A percentile compares a stretch with the other conserved stretches of the same genome.
These are phyloP conservation scores for Aspergillus sp. DNA, from an alignment of 2,329 filamentous ascomycete species.

Conservation along the genomic window DNA sequence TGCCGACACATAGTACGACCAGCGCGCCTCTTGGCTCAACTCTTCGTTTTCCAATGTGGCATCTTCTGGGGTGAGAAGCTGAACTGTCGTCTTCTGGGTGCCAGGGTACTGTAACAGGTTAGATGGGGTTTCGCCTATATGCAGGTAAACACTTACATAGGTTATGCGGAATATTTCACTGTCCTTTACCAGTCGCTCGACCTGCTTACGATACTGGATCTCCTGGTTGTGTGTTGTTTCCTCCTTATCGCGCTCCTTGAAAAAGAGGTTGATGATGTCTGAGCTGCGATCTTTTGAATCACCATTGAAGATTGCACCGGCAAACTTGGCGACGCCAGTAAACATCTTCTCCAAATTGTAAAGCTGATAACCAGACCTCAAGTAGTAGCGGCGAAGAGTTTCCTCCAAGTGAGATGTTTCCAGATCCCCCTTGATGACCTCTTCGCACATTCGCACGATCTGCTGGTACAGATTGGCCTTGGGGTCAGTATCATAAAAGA, in stretches of 20 bases:
- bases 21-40: conserved; percentile 62
- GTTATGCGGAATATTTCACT: conserved; percentile 86
- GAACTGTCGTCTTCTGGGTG: conserved; percentile 68
- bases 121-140: conserved; percentile 25
- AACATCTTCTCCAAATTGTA: conserved; percentile 92
- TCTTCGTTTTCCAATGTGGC: conserved; percentile 73
- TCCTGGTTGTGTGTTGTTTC: conserved; percentile 88
- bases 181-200: conserved; percentile 90
- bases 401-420: conserved; percentile 86
- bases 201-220: conserved; percentile 85
- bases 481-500: conserved; percentile 66
- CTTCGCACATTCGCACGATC: conserved; percentile 80
- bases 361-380: conserved; percentile 86
- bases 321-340: conserved; percentile 75
- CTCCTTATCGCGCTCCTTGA: conserved; percentile 75
- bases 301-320: conserved; percentile 75
- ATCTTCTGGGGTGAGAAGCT: conserved; percentile 85
- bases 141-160: conserved; percentile 67
- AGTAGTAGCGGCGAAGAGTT: conserved; percentile 84
- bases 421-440: conserved; percentile 77
- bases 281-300: conserved; percentile 92
- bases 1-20: conserved; percentile 95
- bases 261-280: conserved; percentile 85
- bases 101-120: conserved; percentile 57
- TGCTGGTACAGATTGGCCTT: conserved; percentile 79